Evolutionary conservation across 1,284 basidiomycete genomes (phyloP).

Genomic region (Afroboletus lepidellus): DNA sequence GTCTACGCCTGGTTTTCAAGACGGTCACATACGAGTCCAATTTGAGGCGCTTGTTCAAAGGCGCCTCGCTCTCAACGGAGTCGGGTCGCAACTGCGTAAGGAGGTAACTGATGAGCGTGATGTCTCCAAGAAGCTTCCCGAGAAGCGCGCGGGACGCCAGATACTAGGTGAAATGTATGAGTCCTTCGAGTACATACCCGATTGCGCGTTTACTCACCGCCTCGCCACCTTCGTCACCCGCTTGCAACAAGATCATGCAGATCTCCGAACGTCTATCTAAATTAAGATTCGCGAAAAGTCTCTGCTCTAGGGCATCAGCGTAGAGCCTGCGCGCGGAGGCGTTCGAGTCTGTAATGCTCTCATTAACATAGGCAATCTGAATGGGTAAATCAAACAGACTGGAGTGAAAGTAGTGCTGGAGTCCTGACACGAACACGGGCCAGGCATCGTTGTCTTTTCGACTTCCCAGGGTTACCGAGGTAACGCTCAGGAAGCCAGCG

Average conservation of each 20-base stretch:
- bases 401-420: constrained; percentile 47
- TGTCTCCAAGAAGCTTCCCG: constrained; percentile 45
- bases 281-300: constrained; percentile 52
- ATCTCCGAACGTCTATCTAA: constrained; percentile 54
- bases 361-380: constrained; percentile 3
- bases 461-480: constrained; percentile 44
- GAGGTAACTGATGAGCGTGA: constrained; percentile 55
- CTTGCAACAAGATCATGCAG: constrained; percentile 52
- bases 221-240: constrained; percentile 45
- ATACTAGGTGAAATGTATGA: constrained; percentile 39
- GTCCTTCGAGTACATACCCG: neutral
- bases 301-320: constrained; percentile 44
- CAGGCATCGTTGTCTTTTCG: constrained; percentile 42
- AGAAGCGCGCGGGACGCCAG: constrained; percentile 51
- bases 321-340: constrained; percentile 40
- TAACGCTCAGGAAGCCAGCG: constrained; percentile 53
- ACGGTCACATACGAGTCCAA: constrained; percentile 49
- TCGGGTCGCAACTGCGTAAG: constrained; percentile 55
- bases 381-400: constrained; percentile 35
- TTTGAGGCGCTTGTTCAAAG: constrained; percentile 62
- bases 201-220: constrained; percentile 40
- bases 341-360: constrained; percentile 27
- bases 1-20: neutral
- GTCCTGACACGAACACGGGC: constrained; percentile 44
- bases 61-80: constrained; percentile 40